Conservation (phyloP, 2,329 filamentous ascomycete species). For the Cladobotryum mycophilum region DNA sequence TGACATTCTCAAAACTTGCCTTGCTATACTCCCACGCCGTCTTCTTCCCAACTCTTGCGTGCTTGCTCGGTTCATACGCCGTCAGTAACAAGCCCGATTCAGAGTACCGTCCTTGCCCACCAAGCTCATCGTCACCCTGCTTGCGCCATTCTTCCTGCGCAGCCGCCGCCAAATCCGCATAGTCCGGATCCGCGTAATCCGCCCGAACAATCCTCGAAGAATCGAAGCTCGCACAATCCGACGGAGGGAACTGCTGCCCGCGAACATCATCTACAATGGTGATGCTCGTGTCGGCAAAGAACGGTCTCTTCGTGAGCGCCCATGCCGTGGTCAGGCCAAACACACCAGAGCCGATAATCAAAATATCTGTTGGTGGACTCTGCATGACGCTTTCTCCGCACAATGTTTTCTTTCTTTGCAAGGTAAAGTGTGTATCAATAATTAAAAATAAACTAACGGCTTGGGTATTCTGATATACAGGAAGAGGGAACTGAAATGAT, state of each 20-base stretch:
- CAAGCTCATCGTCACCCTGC: conserved; percentile 47
- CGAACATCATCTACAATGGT: conserved; percentile 53
- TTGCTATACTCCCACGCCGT: conserved; percentile 53
- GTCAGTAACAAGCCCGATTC: conserved; percentile 64
- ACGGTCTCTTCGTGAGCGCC: conserved; percentile 58
- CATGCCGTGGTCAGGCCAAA: conserved; percentile 59
- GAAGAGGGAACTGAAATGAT: too few relatives aligned
- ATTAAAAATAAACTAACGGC: too few relatives aligned
- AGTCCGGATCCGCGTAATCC: conserved; percentile 77
- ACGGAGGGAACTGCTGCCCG: conserved; percentile 49
- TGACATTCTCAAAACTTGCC: conserved; percentile 56
- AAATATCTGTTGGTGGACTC: conserved; percentile 42
- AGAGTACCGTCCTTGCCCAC: conserved; percentile 59
- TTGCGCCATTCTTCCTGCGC: conserved; percentile 67
- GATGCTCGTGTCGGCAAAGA: conserved; percentile 47
- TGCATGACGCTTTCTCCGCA: conserved; percentile 20
- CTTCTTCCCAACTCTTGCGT: conserved; percentile 26
- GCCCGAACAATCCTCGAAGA: conserved; percentile 57
- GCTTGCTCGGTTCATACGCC: conserved; percentile 38
- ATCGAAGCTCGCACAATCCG: conserved; percentile 56
- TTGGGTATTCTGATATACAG: too few relatives aligned
- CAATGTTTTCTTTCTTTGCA: too few relatives aligned
- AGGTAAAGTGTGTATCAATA: too few relatives aligned
- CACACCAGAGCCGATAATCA: conserved; percentile 64
- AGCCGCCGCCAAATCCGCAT: conserved; percentile 64